phyloP scores from a whole-genome alignment of 257 asterid species.

The Coffea canephora region DNA sequence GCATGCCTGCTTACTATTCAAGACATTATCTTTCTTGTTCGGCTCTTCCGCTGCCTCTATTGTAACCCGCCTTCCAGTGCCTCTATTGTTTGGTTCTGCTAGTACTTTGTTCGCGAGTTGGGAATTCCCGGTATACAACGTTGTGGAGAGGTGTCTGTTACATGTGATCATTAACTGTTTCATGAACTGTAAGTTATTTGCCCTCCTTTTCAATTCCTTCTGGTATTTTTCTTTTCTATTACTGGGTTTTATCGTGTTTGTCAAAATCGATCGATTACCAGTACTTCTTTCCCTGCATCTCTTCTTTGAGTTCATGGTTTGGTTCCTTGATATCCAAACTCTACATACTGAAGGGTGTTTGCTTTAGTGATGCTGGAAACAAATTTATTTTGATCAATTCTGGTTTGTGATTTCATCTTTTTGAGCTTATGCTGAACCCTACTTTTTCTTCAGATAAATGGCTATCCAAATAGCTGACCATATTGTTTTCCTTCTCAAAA shows the following conservation, averaged over 20 bases:
- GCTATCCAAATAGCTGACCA: neutral
- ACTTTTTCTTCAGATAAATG: neutral
- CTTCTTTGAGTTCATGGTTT: neutral
- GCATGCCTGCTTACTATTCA: conserved; percentile 16
- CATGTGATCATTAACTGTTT: neutral
- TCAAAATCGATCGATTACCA: neutral
- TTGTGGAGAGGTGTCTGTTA: neutral
- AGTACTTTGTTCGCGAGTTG: conserved; percentile 1
- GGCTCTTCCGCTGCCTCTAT: neutral
- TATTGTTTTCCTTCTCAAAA: neutral
- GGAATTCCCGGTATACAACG: neutral
- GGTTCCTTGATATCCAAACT: neutral
- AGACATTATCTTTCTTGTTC: neutral
- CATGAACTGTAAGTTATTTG: conserved; percentile 2
- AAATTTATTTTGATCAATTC: conserved; percentile 1
- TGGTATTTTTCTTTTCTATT: neutral
- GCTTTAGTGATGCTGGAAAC: neutral
- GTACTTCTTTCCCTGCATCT: neutral
- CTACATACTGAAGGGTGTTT: neutral
- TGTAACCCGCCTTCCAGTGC: conserved; percentile 3
- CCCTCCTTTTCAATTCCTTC: neutral
- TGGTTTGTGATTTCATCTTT: neutral
- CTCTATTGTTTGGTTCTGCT: neutral
- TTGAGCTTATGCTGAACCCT: conserved; percentile 1
- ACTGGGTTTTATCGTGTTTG: neutral